Evolutionary conservation across 2,329 filamentous ascomycete genomes (phyloP).

Genomic region (Xylaria sp.): DNA sequence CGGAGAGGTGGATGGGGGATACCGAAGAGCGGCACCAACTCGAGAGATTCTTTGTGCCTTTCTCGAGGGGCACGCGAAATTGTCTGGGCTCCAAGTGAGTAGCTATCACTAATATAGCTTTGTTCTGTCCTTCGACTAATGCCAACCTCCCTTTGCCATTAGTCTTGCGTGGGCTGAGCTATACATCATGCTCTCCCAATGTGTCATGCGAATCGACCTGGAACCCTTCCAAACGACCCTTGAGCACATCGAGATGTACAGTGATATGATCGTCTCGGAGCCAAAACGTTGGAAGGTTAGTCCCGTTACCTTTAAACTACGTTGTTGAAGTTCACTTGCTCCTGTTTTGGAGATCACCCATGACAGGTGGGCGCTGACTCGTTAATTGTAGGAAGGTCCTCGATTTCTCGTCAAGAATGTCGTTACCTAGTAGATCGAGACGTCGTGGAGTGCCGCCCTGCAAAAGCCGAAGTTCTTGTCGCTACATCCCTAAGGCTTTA

Average conservation of each 20-base stretch:
- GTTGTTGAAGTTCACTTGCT: too few relatives aligned
- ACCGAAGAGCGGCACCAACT: background rate
- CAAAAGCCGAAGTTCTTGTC: too few relatives aligned
- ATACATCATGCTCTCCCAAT: constrained; percentile 3
- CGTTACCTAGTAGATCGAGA: constrained; percentile 14
- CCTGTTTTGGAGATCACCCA: too few relatives aligned
- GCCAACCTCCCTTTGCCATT: background rate
- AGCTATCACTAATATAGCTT: background rate
- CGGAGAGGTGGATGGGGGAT: constrained; percentile 10
- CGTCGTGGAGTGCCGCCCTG: too few relatives aligned
- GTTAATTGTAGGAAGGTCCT: background rate
- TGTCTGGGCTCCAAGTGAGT: constrained; percentile 12
- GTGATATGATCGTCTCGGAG: constrained; percentile 6
- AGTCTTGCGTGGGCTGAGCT: constrained; percentile 8
- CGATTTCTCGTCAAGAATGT: background rate
- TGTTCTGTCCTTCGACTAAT: background rate
- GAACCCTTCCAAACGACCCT: background rate
- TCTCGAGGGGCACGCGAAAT: constrained; percentile 4
- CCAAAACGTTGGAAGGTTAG: constrained; percentile 2
- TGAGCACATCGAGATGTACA: background rate
- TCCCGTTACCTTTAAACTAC: background rate
- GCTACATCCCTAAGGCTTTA: too few relatives aligned
- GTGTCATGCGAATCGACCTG: background rate
- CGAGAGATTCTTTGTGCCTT: background rate
- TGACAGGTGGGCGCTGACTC: too few relatives aligned